Conservation (phyloP, 306 rosid species). For the Vicia faba region DNA sequence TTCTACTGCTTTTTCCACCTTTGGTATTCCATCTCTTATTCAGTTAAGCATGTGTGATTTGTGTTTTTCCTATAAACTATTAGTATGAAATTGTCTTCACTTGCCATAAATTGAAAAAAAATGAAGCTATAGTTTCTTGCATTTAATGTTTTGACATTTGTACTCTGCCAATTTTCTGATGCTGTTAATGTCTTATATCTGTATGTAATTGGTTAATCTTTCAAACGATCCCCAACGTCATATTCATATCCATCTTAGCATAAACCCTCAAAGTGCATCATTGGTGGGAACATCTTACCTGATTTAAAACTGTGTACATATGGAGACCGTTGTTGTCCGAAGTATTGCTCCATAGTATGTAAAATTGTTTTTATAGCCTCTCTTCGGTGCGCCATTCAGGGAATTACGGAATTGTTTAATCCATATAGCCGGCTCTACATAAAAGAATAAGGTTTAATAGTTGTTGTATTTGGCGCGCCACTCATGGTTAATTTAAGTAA, state of each 20-base stretch:
- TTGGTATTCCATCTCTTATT: constrained; percentile 53
- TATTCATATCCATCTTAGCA: constrained; percentile 27
- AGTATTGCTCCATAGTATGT: constrained; percentile 17
- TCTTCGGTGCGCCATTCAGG: neutral
- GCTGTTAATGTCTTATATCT: constrained; percentile 1
- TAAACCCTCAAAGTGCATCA: neutral
- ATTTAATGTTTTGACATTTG: constrained; percentile 27
- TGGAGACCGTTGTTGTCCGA: neutral
- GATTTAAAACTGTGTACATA: constrained; percentile 7
- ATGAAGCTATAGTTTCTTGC: constrained; percentile 18
- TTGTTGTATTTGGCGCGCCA: neutral
- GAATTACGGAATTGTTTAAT: neutral
- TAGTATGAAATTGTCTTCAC: constrained; percentile 20
- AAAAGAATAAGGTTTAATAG: neutral
- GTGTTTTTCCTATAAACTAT: constrained; percentile 2
- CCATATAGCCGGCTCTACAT: neutral
- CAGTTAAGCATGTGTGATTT: constrained; percentile 8
- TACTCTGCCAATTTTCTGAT: constrained; percentile 2
- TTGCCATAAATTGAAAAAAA: constrained; percentile 13
- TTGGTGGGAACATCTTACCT: constrained; percentile 9
- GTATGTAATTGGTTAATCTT: constrained; percentile 21
- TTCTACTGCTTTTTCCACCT: constrained; percentile 98
- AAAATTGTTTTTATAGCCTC: constrained; percentile 11
- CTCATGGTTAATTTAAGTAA: neutral
- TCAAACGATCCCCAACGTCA: constrained; percentile 19